Evolutionary conservation across 75 land plant species (phyloP).

Genomic region (Chamaecyparis obtusa): DNA sequence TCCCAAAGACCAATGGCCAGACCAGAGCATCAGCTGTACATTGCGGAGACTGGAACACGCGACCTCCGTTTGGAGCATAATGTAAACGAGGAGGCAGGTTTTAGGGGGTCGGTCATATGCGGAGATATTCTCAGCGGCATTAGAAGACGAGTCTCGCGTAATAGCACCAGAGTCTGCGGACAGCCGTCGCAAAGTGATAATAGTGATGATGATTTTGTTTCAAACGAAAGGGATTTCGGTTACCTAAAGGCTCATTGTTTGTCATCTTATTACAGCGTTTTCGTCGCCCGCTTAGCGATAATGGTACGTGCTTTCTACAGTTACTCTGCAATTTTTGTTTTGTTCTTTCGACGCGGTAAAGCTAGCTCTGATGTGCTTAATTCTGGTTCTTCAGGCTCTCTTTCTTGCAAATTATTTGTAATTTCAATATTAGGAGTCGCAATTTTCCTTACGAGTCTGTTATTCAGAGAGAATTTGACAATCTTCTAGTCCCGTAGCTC

Average conservation of each 20-base stretch:
- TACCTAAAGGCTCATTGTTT: constrained; percentile 33
- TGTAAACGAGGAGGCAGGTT: not conserved
- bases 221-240: not conserved
- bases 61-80: not conserved
- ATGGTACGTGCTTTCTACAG: constrained; percentile 41
- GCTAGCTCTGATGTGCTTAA: too few species aligned
- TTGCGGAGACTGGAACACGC: not conserved
- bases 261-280: constrained; percentile 70
- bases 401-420: too few species aligned
- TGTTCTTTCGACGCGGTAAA: too few species aligned
- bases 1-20: not conserved
- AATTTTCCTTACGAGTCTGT: too few species aligned
- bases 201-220: not conserved
- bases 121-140: not conserved
- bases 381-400: too few species aligned
- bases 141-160: not conserved
- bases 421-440: too few species aligned
- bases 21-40: not conserved
- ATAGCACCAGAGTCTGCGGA: not conserved
- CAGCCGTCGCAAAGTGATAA: not conserved
- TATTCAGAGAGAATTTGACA: too few species aligned
- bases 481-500: too few species aligned
- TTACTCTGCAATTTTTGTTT: too few species aligned
- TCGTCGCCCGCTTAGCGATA: constrained; percentile 78
- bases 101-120: not conserved